phyloP scores from a whole-genome alignment of 2,329 filamentous ascomycete species.

The Monosporascus sp. region DNA sequence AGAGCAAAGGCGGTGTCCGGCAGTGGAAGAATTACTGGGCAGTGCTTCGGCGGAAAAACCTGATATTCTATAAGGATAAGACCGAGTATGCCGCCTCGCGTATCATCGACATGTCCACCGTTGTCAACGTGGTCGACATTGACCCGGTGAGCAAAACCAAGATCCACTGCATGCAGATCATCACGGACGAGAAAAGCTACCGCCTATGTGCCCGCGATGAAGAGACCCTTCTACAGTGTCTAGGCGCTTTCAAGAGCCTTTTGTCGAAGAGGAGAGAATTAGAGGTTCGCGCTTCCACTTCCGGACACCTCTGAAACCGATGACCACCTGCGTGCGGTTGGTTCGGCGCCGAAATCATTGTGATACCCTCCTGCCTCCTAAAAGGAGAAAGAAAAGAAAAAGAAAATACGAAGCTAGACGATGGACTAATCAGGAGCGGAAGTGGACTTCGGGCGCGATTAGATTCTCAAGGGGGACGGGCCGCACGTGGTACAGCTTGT shows the following conservation, averaged over 20 bases:
- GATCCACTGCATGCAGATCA: conserved; percentile 82
- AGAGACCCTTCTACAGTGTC: conserved; percentile 73
- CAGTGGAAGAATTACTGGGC: conserved; percentile 96
- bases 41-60: conserved; percentile 76
- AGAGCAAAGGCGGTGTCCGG: conserved; percentile 73
- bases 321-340: neutral
- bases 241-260: conserved; percentile 87
- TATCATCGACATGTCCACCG: conserved; percentile 69
- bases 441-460: neutral
- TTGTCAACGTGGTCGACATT: conserved; percentile 90
- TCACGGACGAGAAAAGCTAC: conserved; percentile 84
- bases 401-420: too few relatives aligned
- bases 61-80: conserved; percentile 91
- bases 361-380: neutral
- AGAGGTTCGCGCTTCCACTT: conserved; percentile 42
- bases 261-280: conserved; percentile 64
- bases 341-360: neutral
- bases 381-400: too few relatives aligned
- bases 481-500: neutral
- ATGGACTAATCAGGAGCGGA: neutral
- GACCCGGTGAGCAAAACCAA: conserved; percentile 83
- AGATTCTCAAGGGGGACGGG: too few relatives aligned
- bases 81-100: conserved; percentile 82
- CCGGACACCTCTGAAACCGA: conserved; percentile 10
- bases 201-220: conserved; percentile 75